A percentile compares a stretch with the other conserved stretches of the same genome.
Conservation (phyloP, 1,284 basidiomycete species). For the Macrocybe sp. region DNA sequence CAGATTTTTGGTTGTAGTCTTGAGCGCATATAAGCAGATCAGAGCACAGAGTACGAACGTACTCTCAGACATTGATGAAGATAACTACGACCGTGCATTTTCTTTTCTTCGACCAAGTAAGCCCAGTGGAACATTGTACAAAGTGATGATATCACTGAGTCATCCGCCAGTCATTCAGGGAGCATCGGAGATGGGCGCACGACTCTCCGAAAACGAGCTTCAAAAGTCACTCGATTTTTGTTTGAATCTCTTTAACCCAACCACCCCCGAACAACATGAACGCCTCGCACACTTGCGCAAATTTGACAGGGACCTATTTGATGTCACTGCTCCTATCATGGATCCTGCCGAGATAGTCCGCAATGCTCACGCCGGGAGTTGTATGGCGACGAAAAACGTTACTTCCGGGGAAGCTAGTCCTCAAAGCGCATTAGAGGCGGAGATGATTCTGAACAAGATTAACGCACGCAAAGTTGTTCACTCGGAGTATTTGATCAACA, state of each 20-base stretch:
- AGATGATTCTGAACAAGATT: conserved; percentile 45
- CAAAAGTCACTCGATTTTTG: conserved; percentile 61
- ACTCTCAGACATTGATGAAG: conserved; percentile 57
- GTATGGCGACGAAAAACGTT: neutral
- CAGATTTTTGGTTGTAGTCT: conserved; percentile 70
- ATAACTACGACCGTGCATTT: conserved; percentile 68
- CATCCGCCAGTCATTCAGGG: conserved; percentile 62
- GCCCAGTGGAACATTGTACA: conserved; percentile 9
- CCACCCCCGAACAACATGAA: conserved; percentile 45
- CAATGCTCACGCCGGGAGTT: conserved; percentile 16
- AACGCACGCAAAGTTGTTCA: conserved; percentile 49
- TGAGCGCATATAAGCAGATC: conserved; percentile 72
- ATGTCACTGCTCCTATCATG: conserved; percentile 40
- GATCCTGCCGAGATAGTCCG: conserved; percentile 37
- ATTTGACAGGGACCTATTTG: conserved; percentile 34
- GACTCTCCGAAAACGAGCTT: conserved; percentile 65
- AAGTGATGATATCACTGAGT: neutral
- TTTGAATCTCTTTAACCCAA: conserved; percentile 52
- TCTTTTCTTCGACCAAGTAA: conserved; percentile 54
- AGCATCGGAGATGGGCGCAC: conserved; percentile 64
- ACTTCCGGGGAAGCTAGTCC: conserved; percentile 13
- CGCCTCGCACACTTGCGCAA: conserved; percentile 24
- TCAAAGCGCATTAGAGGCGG: conserved; percentile 29
- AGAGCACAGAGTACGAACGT: conserved; percentile 51
- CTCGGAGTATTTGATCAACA: conserved; percentile 47